These are phyloP conservation scores for Monosporozyma unispora DNA, from an alignment of 805 yeast genomes.

Conservation along the genomic window DNA sequence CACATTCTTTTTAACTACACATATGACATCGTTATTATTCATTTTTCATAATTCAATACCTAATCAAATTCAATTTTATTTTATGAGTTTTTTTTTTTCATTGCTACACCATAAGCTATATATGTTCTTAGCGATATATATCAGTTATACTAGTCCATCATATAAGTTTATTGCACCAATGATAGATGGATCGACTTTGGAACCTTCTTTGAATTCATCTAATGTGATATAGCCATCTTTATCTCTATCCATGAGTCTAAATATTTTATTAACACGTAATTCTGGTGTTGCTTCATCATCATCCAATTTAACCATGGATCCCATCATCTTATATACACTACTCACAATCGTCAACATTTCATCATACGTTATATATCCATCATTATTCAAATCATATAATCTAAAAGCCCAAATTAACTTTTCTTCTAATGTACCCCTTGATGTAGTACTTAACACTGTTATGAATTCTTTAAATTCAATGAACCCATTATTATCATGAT, in stretches of 20 bases:
- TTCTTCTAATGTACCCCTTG: conserved; percentile 78
- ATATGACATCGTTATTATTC: background rate
- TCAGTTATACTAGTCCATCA: conserved; percentile 65
- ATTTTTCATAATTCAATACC: background rate
- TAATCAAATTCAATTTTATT: background rate
- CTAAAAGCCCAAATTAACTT: conserved; percentile 85
- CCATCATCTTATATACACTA: conserved; percentile 91
- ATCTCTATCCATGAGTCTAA: conserved; percentile 63
- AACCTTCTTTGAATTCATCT: conserved; percentile 77
- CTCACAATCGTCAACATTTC: conserved; percentile 75
- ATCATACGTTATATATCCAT: conserved; percentile 64
- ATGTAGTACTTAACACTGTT: conserved; percentile 74
- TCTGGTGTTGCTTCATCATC: conserved; percentile 93
- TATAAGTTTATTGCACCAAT: conserved; percentile 68
- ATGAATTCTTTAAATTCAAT: conserved; percentile 92
- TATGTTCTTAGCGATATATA: too few relatives aligned
- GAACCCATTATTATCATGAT: conserved; percentile 65
- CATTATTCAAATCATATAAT: conserved; percentile 73
- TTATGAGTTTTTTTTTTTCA: background rate
- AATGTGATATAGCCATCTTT: conserved; percentile 59
- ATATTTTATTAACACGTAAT: conserved; percentile 71
- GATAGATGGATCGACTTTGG: conserved; percentile 70
- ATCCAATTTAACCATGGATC: conserved; percentile 80
- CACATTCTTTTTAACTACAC: background rate
- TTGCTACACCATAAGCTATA: background rate